Percentiles rank a stretch among this genome's conserved stretches.
phyloP scores from a whole-genome alignment of 495 filamentous ascomycete species.

The Penicillium macrosclerotiorum region DNA sequence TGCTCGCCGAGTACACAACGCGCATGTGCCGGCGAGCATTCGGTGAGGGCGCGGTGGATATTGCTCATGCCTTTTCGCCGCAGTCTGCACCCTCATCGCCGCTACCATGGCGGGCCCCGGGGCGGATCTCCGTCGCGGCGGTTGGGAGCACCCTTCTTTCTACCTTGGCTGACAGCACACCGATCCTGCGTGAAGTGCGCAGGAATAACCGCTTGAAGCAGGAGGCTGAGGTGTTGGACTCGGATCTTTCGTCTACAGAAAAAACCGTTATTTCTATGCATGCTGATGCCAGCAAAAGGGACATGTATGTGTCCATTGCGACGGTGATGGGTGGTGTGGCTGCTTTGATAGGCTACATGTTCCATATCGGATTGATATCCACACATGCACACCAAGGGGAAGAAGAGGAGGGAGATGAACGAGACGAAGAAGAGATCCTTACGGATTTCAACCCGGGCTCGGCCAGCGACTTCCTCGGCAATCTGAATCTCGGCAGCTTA shows the following conservation, averaged over 20 bases:
- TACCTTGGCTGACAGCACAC: conserved; percentile 40
- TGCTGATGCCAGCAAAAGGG: conserved; percentile 30
- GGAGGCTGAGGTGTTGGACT: conserved; percentile 26
- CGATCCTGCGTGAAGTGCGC: conserved; percentile 39
- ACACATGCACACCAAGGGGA: conserved; percentile 4
- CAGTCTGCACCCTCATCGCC: conserved; percentile 11
- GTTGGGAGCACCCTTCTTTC: conserved; percentile 38
- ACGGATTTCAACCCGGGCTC: conserved; percentile 9
- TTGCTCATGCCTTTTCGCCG: conserved; percentile 27
- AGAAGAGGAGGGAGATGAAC: conserved; percentile 18
- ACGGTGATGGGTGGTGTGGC: conserved; percentile 34
- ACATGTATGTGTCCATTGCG: conserved; percentile 39
- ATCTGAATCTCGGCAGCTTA: neutral
- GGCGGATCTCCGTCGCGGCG: conserved; percentile 30
- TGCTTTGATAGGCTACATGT: conserved; percentile 42
- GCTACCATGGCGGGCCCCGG: conserved; percentile 39
- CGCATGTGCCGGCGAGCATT: conserved; percentile 42
- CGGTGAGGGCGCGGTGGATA: conserved; percentile 27
- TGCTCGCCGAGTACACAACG: conserved; percentile 53
- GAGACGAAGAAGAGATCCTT: conserved; percentile 3
- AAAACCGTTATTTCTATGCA: conserved; percentile 23
- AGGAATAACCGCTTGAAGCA: conserved; percentile 34
- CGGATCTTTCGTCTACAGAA: conserved; percentile 25
- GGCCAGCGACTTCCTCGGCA: conserved; percentile 23
- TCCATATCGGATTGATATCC: conserved; percentile 32